phyloP scores from a whole-genome alignment of 495 filamentous ascomycete genomes.

The Platismatia glauca region DNA sequence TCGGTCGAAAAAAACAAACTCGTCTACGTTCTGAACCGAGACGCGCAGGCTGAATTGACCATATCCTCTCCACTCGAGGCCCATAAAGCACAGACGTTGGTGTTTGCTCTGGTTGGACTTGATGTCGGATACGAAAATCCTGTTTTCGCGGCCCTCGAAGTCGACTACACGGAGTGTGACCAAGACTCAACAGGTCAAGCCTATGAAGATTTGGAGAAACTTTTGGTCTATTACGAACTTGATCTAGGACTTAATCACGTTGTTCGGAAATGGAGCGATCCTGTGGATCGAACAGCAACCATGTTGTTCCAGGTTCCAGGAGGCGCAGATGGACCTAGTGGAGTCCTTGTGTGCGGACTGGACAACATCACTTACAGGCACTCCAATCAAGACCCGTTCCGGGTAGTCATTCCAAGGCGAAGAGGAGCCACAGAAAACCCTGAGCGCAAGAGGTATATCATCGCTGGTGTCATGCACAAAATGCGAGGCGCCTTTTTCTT shows the following conservation, averaged over 20 bases:
- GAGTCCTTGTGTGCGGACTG: constrained; percentile 88
- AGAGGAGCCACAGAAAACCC: constrained; percentile 85
- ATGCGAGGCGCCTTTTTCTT: constrained; percentile 98
- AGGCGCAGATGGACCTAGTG: constrained; percentile 85
- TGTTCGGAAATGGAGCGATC: constrained; percentile 88
- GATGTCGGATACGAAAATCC: constrained; percentile 97
- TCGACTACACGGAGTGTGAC: constrained; percentile 86
- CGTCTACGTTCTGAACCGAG: constrained; percentile 95
- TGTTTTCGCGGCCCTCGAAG: constrained; percentile 86
- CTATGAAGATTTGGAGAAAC: constrained; percentile 72
- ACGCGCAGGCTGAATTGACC: constrained; percentile 84
- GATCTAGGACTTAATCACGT: constrained; percentile 96
- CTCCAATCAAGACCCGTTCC: constrained; percentile 79
- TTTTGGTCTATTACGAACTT: constrained; percentile 92
- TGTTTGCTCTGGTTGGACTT: constrained; percentile 75
- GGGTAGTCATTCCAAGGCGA: constrained; percentile 81
- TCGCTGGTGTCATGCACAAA: constrained; percentile 91
- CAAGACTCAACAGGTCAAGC: constrained; percentile 84
- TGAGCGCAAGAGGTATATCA: constrained; percentile 74
- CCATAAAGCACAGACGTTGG: constrained; percentile 86
- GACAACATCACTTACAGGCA: constrained; percentile 93
- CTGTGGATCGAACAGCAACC: constrained; percentile 80
- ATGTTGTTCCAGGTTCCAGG: constrained; percentile 95
- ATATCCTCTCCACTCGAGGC: constrained; percentile 98
- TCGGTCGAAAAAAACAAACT: constrained; percentile 98